These are phyloP conservation scores for Colletotrichum liaoningense DNA, from an alignment of 2,329 filamentous ascomycete species.

Conservation along the genomic window DNA sequence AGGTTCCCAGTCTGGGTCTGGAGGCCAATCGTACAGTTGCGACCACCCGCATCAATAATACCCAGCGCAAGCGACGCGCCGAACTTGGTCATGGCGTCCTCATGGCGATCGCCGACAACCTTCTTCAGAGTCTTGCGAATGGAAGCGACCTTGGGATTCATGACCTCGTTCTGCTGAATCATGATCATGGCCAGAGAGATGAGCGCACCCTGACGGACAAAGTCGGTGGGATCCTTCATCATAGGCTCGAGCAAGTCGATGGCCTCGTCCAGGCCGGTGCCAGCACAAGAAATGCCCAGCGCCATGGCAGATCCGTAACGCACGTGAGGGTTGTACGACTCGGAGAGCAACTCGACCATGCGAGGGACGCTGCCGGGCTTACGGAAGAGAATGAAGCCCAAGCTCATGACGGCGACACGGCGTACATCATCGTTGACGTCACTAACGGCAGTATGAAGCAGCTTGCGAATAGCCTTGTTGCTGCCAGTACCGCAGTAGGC, in stretches of 20 bases:
- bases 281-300: conserved; percentile 96
- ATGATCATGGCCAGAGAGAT: conserved; percentile 98
- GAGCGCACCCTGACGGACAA: conserved; percentile 94
- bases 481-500: conserved; percentile 97
- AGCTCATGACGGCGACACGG: conserved; percentile 94
- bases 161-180: conserved; percentile 98
- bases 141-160: conserved; percentile 94
- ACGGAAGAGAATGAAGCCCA: conserved; percentile 98
- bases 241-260: conserved; percentile 97
- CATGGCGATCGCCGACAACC: conserved; percentile 92
- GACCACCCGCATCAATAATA: conserved; percentile 97
- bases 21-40: conserved; percentile 97
- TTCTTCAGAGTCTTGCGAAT: conserved; percentile 96
- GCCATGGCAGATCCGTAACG: conserved; percentile 99
- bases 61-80: conserved; percentile 93
- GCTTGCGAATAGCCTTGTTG: conserved; percentile 97
- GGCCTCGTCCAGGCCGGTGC: conserved; percentile 94
- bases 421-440: conserved; percentile 98
- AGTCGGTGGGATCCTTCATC: conserved; percentile 99
- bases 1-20: conserved; percentile 98
- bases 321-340: conserved; percentile 99
- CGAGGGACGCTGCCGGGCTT: conserved; percentile 97
- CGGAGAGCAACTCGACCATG: conserved; percentile 97
- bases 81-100: conserved; percentile 99
- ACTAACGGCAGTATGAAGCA: conserved; percentile 95